phyloP scores from a whole-genome alignment of 257 asterid species.

The Primulina huaijiensis region DNA sequence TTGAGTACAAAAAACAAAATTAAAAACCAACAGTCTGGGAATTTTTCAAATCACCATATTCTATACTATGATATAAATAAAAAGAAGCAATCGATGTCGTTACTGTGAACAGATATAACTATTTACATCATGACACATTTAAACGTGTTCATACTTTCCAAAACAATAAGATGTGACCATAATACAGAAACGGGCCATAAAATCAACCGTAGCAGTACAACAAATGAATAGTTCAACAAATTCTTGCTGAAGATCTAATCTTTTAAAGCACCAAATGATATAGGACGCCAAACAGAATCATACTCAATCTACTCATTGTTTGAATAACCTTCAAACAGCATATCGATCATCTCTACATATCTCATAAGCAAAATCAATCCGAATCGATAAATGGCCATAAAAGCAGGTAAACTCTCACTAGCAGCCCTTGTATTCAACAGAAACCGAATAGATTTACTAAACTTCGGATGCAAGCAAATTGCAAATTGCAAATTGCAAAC shows the following conservation, averaged over 20 bases:
- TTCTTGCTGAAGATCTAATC: constrained; percentile 9
- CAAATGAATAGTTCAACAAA: constrained; percentile 2
- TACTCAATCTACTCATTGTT: not conserved
- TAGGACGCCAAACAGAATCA: constrained; percentile 1
- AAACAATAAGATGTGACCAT: not conserved
- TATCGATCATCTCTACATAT: constrained; percentile 1
- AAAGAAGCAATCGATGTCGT: not conserved
- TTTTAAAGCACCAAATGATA: not conserved
- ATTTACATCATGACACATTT: not conserved
- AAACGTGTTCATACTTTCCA: not conserved
- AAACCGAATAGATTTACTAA: constrained; percentile 20
- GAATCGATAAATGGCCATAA: constrained; percentile 18
- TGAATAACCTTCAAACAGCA: constrained; percentile 3
- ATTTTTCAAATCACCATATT: not conserved
- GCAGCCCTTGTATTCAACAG: constrained; percentile 11
- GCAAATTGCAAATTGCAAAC: constrained; percentile 50
- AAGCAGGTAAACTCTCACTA: constrained; percentile 28
- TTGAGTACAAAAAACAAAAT: not conserved
- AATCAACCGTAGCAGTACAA: constrained; percentile 9
- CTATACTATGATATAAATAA: not conserved
- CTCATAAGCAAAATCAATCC: constrained; percentile 18
- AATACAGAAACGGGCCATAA: not conserved
- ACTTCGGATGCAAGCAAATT: constrained; percentile 2
- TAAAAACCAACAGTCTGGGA: constrained; percentile 5
- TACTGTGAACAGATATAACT: not conserved